Base-by-base conservation (phyloP, 176 grass and related monocot species). In the Chrysopogon serrulatus region DNA sequence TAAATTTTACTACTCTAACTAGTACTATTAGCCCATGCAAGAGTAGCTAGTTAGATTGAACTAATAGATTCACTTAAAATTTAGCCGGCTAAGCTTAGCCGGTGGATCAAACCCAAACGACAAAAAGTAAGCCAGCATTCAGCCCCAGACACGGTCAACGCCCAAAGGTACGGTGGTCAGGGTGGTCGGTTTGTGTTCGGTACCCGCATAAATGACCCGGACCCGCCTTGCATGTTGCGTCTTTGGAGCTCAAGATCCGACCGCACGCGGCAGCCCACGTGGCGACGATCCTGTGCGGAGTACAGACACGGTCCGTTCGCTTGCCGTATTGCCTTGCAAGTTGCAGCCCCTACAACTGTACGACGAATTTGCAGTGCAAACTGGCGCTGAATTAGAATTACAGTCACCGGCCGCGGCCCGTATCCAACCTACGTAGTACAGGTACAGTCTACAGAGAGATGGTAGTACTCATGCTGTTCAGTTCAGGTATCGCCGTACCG, bases 161-260 rank as follows among this genome's bases (percentile, higher is more conserved):
- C 66, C 36, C 4, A 45, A 28, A 77, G 72, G 78, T 35, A 66
- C 54, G 4, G 33, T 28, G 72, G 73, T 71, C 73, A 73, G 34
- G 33, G 28, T 90, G 84, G 88, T 90, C 79, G 88, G 84, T 78
- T 86, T n/a, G 57, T 30, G 73, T 86, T 49, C 26, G 59, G 79
- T 86, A 73, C 73, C 35, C 10, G 65, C 37, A 77, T 78, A 82
- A 90, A 86, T 90, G 71, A 32, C 45, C 30, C 45, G 65, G 88
- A 79, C 79, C 72, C 57, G 36, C 66, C 14, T 28, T 61, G 12
- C 24, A 28, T 61, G 57, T 23, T 14, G 77, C 72, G 36, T 35
- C 44, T 26, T 44, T 8, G 66, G 18, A 5, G 19, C 49, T 28
- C 37, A 56, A 11, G 16, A 86, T 86, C 83, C 65, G 78, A 90